A percentile compares a stretch with the other conserved stretches of the same genome.
These are phyloP conservation scores for Metschnikowia matae DNA, from an alignment of 805 yeast genomes.

Conservation along the genomic window DNA sequence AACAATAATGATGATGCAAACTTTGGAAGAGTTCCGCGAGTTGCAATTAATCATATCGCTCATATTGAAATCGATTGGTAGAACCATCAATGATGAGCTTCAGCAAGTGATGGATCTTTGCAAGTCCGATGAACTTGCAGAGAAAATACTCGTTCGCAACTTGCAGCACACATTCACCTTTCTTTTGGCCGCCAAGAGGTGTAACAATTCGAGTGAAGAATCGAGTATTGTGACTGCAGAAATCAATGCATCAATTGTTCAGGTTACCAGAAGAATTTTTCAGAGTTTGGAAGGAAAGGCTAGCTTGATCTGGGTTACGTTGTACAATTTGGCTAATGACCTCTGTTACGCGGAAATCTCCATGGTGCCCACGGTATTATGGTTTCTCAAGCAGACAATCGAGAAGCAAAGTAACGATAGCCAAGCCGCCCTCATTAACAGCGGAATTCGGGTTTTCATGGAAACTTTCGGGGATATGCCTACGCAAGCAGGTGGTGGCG, in stretches of 20 bases:
- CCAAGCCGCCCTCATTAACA: constrained; percentile 20
- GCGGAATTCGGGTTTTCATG: constrained; percentile 21
- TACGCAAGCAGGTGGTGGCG: not conserved
- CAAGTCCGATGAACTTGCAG: constrained; percentile 2
- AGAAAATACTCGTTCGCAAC: constrained; percentile 10
- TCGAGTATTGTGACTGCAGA: not conserved
- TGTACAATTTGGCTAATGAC: constrained; percentile 30
- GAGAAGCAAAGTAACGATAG: constrained; percentile 5
- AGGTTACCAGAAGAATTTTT: not conserved
- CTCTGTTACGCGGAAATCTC: constrained; percentile 27
- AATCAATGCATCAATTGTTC: not conserved
- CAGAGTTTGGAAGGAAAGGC: not conserved
- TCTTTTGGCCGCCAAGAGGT: constrained; percentile 9
- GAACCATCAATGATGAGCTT: constrained; percentile 5
- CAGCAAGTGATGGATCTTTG: not conserved
- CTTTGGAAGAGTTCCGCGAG: constrained; percentile 11
- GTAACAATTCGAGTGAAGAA: constrained; percentile 3
- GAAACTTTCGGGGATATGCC: constrained; percentile 5
- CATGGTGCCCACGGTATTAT: constrained; percentile 17
- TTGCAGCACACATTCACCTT: constrained; percentile 9
- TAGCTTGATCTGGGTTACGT: constrained; percentile 25
- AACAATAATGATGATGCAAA: constrained; percentile 5
- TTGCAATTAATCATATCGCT: constrained; percentile 8
- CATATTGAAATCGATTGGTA: constrained; percentile 6
- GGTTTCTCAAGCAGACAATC: constrained; percentile 19